Evolutionary conservation across 1,139 yeast species (phyloP), one percentile per base, ranked within the genome.

Genomic region (Kodamaea suecica): DNA sequence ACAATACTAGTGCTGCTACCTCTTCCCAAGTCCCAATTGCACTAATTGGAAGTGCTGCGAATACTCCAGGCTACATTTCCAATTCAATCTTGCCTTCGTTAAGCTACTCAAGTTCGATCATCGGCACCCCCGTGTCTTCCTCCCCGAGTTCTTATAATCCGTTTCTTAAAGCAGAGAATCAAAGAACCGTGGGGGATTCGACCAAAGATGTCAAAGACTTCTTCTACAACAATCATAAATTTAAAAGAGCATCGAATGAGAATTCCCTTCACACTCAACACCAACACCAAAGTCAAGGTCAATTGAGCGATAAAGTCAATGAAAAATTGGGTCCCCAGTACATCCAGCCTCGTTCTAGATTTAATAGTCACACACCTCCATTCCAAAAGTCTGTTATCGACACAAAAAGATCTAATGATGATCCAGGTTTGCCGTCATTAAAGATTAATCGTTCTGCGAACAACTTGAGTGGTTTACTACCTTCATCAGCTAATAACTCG

Each of bases 321-420:
- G 63, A 59, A 13, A 51, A 49, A 36, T 38, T 44, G 33, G 53
- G 52, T 0, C 59, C 71, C 10, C 69, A 67, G 12, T 68, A 63
- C 42, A 63, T 74, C 32, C 78, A 73, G 45, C 80, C 80, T 4
- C 61, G 62, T 30, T 59, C 73, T 2, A 55, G 71, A 13, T 54
- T 49, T 34, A 45, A 42, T 23, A 50, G 48, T 27, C 17, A 46
- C 10, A 27, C 31, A 14, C 32, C 43, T 2, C 48, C 51, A n/a
- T 43, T 59, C 10, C 56, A 52, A 24, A 53, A 68, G 12, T 61
- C 70, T 28, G 71, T 73, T 13, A 56, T 70, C 6, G 78, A 72
- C 27, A 48, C 54, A 14, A 62, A 63, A 42, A 53, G 54, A 21
- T 30, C 38, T 5, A 48, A 47, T 23, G 63, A 60, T 21, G 70